A percentile compares a stretch with the other conserved stretches of the same genome.
Evolutionary conservation across 257 asterid species (phyloP).

Genomic region (Hygrophila difformis): DNA sequence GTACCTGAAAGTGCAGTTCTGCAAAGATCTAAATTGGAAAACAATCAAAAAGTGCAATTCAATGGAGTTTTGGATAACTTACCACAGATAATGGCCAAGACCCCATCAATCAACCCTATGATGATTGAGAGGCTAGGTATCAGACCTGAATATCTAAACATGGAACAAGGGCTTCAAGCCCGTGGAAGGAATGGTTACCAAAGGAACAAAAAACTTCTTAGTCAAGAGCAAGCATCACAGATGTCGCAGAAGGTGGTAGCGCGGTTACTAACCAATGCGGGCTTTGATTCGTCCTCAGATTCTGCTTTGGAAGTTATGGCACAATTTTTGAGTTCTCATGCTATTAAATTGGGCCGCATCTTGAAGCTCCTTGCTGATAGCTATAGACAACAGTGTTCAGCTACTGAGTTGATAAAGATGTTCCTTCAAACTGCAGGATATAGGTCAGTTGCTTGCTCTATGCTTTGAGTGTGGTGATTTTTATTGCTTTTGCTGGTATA

Average conservation of each 20-base stretch:
- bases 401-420: slow-evolving; percentile 79
- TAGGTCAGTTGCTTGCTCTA: slow-evolving; percentile 43
- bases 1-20: slow-evolving; percentile 78
- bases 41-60: slow-evolving; percentile 49
- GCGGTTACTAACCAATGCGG: slow-evolving; percentile 51
- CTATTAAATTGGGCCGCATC: slow-evolving; percentile 63
- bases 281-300: slow-evolving; percentile 84
- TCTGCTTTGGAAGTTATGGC: slow-evolving; percentile 58
- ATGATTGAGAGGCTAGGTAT: slow-evolving; percentile 98
- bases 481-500: slow-evolving; percentile 7
- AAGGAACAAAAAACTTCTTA: slow-evolving; percentile 46
- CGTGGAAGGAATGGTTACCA: slow-evolving; percentile 56
- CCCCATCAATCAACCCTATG: slow-evolving; percentile 60
- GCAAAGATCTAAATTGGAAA: slow-evolving; percentile 27
- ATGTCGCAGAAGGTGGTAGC: slow-evolving; percentile 73
- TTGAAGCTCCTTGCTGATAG: slow-evolving; percentile 82
- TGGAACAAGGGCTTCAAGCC: slow-evolving; percentile 65
- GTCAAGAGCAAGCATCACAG: slow-evolving; percentile 73
- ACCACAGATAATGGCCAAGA: slow-evolving; percentile 64
- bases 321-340: slow-evolving; percentile 72
- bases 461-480: slow-evolving; percentile 12
- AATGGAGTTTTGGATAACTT: slow-evolving; percentile 87
- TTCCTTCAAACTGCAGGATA: slow-evolving; percentile 76
- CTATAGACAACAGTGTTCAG: slow-evolving; percentile 84
- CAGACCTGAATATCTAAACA: slow-evolving; percentile 76